Conservation (phyloP, 805 yeast genomes). For the Yamadazyma sp. region DNA sequence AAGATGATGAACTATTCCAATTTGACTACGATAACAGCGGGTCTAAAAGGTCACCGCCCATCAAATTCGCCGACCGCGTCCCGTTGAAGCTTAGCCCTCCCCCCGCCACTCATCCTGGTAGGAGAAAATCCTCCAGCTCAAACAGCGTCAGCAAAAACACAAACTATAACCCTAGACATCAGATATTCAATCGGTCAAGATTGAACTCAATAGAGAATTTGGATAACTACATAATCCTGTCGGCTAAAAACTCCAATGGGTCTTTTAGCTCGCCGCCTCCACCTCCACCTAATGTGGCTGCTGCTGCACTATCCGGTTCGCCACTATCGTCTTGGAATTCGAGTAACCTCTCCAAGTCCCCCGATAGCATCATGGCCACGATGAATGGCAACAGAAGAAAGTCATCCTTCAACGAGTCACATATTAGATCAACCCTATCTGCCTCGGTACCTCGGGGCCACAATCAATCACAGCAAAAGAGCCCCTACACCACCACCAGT, state of each 20-base stretch:
- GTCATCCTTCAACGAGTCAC: conserved; percentile 44
- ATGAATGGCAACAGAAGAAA: conserved; percentile 27
- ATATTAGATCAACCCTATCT: conserved; percentile 29
- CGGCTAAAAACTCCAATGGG: conserved; percentile 37
- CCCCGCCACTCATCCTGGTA: conserved; percentile 23
- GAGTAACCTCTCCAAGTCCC: conserved; percentile 19
- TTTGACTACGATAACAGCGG: conserved; percentile 18
- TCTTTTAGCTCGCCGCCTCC: conserved; percentile 39
- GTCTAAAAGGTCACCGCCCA: conserved; percentile 30
- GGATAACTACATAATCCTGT: conserved; percentile 41
- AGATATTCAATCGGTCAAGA: conserved; percentile 38
- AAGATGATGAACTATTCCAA: conserved; percentile 18
- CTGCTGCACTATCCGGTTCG: conserved; percentile 12
- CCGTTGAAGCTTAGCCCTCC: conserved; percentile 41
- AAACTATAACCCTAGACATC: conserved; percentile 26
- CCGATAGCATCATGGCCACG: conserved; percentile 10
- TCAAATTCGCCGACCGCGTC: conserved; percentile 44
- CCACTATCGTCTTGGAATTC: conserved; percentile 17
- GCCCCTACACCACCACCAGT: background rate
- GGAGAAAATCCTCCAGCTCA: conserved; percentile 32
- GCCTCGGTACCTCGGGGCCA: conserved; percentile 17
- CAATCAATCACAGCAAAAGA: background rate
- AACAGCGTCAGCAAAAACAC: conserved; percentile 14
- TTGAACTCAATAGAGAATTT: conserved; percentile 43
- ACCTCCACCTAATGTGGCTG: conserved; percentile 19